Evolutionary conservation across 2,329 filamentous ascomycete species (phyloP).

Genomic region (Bipolaris victoriae): DNA sequence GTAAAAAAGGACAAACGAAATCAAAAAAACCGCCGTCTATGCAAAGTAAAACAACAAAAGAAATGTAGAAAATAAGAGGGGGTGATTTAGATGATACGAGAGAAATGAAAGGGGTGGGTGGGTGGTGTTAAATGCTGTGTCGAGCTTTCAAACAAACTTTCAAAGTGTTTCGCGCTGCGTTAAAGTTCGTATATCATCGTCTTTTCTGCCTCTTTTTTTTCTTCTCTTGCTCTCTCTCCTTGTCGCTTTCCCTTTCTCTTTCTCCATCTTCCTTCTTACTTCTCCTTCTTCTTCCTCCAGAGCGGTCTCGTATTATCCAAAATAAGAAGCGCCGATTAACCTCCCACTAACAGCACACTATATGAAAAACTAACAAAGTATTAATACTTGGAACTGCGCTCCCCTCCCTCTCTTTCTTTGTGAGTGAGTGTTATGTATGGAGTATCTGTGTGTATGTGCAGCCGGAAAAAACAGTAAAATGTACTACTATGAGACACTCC

Average conservation of each 20-base stretch:
- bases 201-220: background rate
- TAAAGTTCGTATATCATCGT: slow-evolving; percentile 15
- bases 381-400: background rate
- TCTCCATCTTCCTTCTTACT: background rate
- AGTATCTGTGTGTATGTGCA: background rate
- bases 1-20: too few relatives aligned
- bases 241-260: background rate
- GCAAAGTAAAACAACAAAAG: too few relatives aligned
- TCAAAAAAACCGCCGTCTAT: too few relatives aligned
- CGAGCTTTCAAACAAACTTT: slow-evolving; percentile 1
- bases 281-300: background rate
- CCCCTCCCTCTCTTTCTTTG: too few relatives aligned
- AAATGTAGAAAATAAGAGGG: too few relatives aligned
- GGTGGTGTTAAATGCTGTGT: slow-evolving; percentile 1
- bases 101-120: too few relatives aligned
- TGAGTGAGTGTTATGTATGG: too few relatives aligned
- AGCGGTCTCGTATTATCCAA: background rate
- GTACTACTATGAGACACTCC: too few relatives aligned
- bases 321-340: background rate
- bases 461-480: background rate
- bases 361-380: background rate
- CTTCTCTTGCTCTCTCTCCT: background rate
- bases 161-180: slow-evolving; percentile 9
- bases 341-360: too few relatives aligned
- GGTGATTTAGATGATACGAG: too few relatives aligned